Conservation (phyloP, 257 asterid species). For the Penstemon davidsonii region DNA sequence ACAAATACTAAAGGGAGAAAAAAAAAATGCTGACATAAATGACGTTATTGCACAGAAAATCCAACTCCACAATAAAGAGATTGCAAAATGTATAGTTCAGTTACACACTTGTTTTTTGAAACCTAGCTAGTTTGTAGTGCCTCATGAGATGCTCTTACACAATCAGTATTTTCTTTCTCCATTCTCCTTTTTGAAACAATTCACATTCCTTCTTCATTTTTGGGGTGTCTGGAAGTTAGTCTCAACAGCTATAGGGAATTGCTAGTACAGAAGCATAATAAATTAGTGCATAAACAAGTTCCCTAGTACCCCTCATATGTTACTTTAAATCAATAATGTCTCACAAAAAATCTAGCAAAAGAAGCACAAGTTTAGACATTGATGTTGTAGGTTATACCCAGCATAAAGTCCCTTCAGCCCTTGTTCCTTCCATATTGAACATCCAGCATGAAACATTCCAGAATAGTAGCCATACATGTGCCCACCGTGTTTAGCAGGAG, state of each 20-base stretch:
- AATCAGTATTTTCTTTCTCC: slow-evolving; percentile 5
- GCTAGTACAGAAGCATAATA: neutral
- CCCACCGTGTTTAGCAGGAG: slow-evolving; percentile 42
- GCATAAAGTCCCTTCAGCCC: slow-evolving; percentile 77
- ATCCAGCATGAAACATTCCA: slow-evolving; percentile 82
- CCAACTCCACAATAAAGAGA: neutral
- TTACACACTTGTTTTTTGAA: slow-evolving; percentile 6
- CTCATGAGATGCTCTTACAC: neutral
- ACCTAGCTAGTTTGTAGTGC: slow-evolving; percentile 4
- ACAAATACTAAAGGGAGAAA: slow-evolving; percentile 15
- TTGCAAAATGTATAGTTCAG: neutral
- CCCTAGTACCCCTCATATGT: neutral
- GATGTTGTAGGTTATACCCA: slow-evolving; percentile 44
- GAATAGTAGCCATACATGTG: slow-evolving; percentile 67
- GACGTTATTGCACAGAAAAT: neutral
- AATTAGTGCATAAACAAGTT: slow-evolving; percentile 3
- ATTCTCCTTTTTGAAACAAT: neutral
- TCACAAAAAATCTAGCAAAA: slow-evolving; percentile 11
- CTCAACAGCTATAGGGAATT: slow-evolving; percentile 10
- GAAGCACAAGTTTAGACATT: neutral
- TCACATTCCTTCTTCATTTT: slow-evolving; percentile 1
- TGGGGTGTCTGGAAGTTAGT: slow-evolving; percentile 1
- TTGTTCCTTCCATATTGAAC: slow-evolving; percentile 82
- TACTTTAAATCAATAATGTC: neutral
- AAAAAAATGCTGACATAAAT: neutral